A percentile compares a stretch with the other conserved stretches of the same genome.
Evolutionary conservation across 768 basidiomycete species (phyloP).

Genomic region (Russula sp.): DNA sequence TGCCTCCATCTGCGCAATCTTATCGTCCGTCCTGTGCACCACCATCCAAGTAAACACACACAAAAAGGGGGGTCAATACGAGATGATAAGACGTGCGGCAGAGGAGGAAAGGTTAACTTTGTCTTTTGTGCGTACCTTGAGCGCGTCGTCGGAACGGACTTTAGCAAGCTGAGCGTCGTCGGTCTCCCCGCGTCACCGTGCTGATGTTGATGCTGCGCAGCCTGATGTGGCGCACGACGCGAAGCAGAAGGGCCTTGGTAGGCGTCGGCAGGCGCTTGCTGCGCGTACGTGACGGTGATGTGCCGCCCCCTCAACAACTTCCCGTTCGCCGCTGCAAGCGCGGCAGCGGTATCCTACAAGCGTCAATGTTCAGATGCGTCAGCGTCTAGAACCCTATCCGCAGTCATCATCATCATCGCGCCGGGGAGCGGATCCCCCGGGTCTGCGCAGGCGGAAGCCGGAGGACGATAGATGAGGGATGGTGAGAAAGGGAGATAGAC

Average conservation of each 20-base stretch:
- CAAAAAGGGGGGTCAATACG: neutral
- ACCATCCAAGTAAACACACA: neutral
- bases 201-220: neutral
- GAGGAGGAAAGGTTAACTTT: no score
- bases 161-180: conserved; percentile 83
- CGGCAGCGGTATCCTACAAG: conserved; percentile 73
- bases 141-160: conserved; percentile 48
- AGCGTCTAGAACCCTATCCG: neutral
- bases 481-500: conserved; percentile 27
- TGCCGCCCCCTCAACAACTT: conserved; percentile 82
- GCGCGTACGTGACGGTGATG: conserved; percentile 85
- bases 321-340: conserved; percentile 63
- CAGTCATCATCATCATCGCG: neutral
- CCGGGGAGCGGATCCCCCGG: conserved; percentile 19
- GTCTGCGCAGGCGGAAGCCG: conserved; percentile 22
- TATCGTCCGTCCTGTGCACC: conserved; percentile 61
- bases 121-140: conserved; percentile 38
- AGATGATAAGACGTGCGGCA: neutral
- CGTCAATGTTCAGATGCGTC: conserved; percentile 21
- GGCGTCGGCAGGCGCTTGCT: conserved; percentile 58
- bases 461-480: neutral
- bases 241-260: neutral
- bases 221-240: conserved; percentile 1
- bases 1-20: conserved; percentile 95
- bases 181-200: conserved; percentile 51